These are phyloP conservation scores for Fragaria iinumae DNA, from an alignment of 306 rosid species.

Conservation along the genomic window DNA sequence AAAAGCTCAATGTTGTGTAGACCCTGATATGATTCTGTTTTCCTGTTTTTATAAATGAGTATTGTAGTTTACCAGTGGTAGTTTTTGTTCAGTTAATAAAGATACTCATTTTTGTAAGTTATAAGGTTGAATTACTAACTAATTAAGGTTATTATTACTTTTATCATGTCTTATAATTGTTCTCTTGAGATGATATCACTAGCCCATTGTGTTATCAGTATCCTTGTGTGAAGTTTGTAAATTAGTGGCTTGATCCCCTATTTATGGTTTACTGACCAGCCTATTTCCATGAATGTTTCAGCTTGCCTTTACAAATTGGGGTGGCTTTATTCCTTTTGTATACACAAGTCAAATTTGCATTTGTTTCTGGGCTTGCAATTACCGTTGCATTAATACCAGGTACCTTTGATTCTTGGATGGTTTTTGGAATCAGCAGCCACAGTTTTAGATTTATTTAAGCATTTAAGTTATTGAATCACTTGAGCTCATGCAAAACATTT, in stretches of 20 bases:
- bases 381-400: constrained; percentile 92
- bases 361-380: constrained; percentile 85
- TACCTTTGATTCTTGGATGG: constrained; percentile 16
- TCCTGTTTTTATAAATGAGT: neutral
- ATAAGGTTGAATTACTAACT: neutral
- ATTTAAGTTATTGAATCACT: neutral
- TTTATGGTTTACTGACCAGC: constrained; percentile 16
- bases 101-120: neutral
- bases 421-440: neutral
- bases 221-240: neutral
- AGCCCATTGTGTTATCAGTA: neutral
- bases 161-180: neutral
- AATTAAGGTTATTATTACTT: neutral
- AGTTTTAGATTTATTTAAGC: neutral
- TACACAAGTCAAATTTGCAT: constrained; percentile 89
- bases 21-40: neutral
- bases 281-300: constrained; percentile 45
- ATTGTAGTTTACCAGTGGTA: neutral
- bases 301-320: constrained; percentile 96
- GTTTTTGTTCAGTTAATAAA: neutral
- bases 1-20: neutral
- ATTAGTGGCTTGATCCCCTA: constrained; percentile 13
- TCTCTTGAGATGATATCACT: neutral
- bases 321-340: constrained; percentile 84
- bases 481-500: neutral